Conservation (phyloP, 2,329 filamentous ascomycete genomes). For the Fusarium protoensiforme region DNA sequence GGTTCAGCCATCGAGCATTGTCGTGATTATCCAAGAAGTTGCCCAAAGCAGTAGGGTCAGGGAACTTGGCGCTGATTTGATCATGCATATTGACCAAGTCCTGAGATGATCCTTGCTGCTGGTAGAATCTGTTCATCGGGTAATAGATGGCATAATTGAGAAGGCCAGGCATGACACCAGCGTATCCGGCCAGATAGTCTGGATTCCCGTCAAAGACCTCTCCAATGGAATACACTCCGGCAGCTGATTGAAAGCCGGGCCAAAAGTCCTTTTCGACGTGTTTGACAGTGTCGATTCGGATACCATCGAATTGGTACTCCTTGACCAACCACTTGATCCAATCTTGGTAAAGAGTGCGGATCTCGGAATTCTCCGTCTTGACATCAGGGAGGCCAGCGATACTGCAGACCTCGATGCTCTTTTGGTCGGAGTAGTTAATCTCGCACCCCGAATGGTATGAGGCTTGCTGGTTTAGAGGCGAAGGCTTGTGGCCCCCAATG, state of each 20-base stretch:
- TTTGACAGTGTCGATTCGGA: conserved; percentile 71
- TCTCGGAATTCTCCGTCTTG: conserved; percentile 61
- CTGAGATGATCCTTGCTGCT: conserved; percentile 51
- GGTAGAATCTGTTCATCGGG: conserved; percentile 52
- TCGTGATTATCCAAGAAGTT: conserved; percentile 71
- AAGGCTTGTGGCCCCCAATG: conserved; percentile 57
- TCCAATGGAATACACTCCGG: conserved; percentile 69
- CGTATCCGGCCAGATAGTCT: conserved; percentile 62
- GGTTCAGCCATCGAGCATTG: conserved; percentile 62
- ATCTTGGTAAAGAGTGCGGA: conserved; percentile 62
- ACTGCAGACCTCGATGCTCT: conserved; percentile 18
- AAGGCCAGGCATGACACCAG: conserved; percentile 65
- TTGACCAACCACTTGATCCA: conserved; percentile 70
- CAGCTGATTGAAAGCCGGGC: conserved; percentile 61
- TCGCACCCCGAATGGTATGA: conserved; percentile 20
- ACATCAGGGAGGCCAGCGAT: conserved; percentile 66
- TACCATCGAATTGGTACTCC: conserved; percentile 71
- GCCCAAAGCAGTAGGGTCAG: conserved; percentile 41
- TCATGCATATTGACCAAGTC: conserved; percentile 53
- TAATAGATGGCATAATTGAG: conserved; percentile 69
- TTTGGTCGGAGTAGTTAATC: conserved; percentile 29
- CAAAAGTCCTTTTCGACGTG: conserved; percentile 71
- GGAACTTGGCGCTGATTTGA: conserved; percentile 49
- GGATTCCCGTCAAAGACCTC: conserved; percentile 69
- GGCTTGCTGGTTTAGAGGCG: conserved; percentile 58